These are phyloP conservation scores for Chaetomiaceae sp. DNA, from an alignment of 2,329 filamentous ascomycete genomes.

Conservation along the genomic window DNA sequence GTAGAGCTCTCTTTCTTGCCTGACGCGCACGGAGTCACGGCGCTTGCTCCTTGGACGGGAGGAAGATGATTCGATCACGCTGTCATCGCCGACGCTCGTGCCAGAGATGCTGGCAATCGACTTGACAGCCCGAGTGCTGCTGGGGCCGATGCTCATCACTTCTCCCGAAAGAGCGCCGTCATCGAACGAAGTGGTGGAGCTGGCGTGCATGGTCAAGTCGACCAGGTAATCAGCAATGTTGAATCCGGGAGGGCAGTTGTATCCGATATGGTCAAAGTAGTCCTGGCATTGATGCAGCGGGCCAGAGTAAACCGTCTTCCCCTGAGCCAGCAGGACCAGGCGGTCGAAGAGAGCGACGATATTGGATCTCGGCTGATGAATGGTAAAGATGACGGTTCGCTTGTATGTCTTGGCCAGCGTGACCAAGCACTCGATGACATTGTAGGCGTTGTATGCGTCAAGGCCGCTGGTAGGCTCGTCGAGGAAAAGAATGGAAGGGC, in stretches of 20 bases:
- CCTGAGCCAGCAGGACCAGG: constrained; percentile 83
- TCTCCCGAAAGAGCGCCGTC: constrained; percentile 52
- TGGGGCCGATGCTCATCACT: constrained; percentile 67
- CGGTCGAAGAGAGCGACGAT: constrained; percentile 96
- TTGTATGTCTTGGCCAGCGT: constrained; percentile 95
- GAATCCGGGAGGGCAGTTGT: constrained; percentile 90
- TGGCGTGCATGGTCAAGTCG: constrained; percentile 94
- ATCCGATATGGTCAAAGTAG: constrained; percentile 90
- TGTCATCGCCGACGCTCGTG: constrained; percentile 63
- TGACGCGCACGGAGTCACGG: constrained; percentile 73
- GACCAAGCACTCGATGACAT: constrained; percentile 93
- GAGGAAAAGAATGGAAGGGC: constrained; percentile 92
- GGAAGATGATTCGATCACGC: constrained; percentile 53
- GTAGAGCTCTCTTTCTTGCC: constrained; percentile 86
- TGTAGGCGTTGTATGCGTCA: constrained; percentile 96
- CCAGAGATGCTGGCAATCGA: constrained; percentile 79
- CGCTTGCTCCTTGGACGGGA: constrained; percentile 65
- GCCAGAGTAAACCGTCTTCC: constrained; percentile 88
- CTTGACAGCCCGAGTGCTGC: constrained; percentile 83
- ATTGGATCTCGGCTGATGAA: constrained; percentile 95
- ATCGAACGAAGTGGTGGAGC: constrained; percentile 55
- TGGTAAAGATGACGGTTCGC: constrained; percentile 95
- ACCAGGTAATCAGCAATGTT: constrained; percentile 98
- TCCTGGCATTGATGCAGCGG: constrained; percentile 82
- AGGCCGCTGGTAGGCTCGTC: constrained; percentile 96